Evolutionary conservation across 2,329 filamentous ascomycete genomes (phyloP).

Genomic region (Aspergillus sp.): DNA sequence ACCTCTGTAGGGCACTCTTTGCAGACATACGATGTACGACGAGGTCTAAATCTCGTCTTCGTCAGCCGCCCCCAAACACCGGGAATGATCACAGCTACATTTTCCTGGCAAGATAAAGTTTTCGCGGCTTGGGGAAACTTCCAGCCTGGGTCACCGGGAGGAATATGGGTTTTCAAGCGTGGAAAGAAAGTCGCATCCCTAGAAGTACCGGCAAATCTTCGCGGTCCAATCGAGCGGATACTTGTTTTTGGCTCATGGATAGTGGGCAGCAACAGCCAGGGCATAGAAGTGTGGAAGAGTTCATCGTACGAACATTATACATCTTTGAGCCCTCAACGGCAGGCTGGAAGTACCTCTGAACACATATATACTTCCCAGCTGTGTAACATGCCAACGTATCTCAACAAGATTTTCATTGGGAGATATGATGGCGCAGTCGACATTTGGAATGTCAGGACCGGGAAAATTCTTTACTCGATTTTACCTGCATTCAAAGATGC

Average conservation of each 20-base stretch:
- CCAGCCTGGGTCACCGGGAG: slow-evolving; percentile 41
- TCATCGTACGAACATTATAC: slow-evolving; percentile 82
- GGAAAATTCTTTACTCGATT: slow-evolving; percentile 83
- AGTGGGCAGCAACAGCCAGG: slow-evolving; percentile 66
- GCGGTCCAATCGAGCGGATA: slow-evolving; percentile 68
- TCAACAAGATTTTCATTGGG: slow-evolving; percentile 93
- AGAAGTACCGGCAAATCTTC: slow-evolving; percentile 54
- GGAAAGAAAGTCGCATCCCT: slow-evolving; percentile 78
- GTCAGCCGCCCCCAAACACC: slow-evolving; percentile 87
- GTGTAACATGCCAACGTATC: slow-evolving; percentile 83
- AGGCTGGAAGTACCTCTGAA: slow-evolving; percentile 48
- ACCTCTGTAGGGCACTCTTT: slow-evolving; percentile 85
- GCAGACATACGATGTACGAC: slow-evolving; percentile 91
- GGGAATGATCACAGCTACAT: slow-evolving; percentile 73
- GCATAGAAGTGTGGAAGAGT: slow-evolving; percentile 85
- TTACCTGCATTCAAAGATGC: slow-evolving; percentile 64
- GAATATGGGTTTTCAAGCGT: slow-evolving; percentile 86
- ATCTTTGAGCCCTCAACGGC: slow-evolving; percentile 57
- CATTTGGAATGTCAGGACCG: slow-evolving; percentile 95
- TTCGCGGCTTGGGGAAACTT: slow-evolving; percentile 81
- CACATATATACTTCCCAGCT: slow-evolving; percentile 70
- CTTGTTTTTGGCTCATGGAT: slow-evolving; percentile 88
- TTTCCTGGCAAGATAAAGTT: slow-evolving; percentile 78
- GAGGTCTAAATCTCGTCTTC: slow-evolving; percentile 86
- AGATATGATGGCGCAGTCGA: slow-evolving; percentile 83